These are phyloP conservation scores for Ceratocystis cacaofunesta DNA, from an alignment of 2,329 filamentous ascomycete genomes.

Conservation along the genomic window DNA sequence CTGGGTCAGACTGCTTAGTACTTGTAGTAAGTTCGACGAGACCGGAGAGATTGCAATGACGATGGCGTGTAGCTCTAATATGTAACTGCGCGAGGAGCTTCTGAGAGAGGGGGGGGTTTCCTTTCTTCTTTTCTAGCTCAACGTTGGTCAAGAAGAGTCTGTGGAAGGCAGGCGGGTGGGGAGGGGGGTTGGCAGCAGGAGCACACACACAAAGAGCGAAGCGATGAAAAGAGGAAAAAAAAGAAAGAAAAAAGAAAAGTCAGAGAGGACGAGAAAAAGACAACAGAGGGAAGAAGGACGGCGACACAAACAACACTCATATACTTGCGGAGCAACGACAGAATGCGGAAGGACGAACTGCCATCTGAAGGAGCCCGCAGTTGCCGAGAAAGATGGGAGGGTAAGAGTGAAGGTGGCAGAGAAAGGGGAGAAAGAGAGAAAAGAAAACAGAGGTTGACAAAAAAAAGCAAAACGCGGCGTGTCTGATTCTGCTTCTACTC, in stretches of 20 bases:
- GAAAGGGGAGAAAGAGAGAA: not conserved
- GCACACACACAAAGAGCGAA: not conserved
- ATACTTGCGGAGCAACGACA: not conserved
- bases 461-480: not conserved
- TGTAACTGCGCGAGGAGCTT: not conserved
- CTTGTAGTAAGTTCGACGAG: not conserved
- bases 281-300: not conserved
- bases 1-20: not conserved
- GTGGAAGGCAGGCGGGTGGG: not conserved
- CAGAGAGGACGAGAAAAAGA: not conserved
- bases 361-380: not conserved
- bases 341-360: not conserved
- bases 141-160: not conserved
- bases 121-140: not conserved
- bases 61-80: not conserved
- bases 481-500: not conserved
- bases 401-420: not conserved
- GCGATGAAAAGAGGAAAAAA: not conserved
- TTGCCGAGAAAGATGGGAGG: not conserved
- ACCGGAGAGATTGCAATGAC: not conserved
- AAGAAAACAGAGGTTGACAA: not conserved
- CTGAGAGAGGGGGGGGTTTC: too few species aligned
- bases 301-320: conserved; percentile 1
- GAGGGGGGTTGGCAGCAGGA: not conserved
- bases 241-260: not conserved